phyloP scores from a whole-genome alignment of 2,329 filamentous ascomycete species.

The Sclerotinia nivalis region DNA sequence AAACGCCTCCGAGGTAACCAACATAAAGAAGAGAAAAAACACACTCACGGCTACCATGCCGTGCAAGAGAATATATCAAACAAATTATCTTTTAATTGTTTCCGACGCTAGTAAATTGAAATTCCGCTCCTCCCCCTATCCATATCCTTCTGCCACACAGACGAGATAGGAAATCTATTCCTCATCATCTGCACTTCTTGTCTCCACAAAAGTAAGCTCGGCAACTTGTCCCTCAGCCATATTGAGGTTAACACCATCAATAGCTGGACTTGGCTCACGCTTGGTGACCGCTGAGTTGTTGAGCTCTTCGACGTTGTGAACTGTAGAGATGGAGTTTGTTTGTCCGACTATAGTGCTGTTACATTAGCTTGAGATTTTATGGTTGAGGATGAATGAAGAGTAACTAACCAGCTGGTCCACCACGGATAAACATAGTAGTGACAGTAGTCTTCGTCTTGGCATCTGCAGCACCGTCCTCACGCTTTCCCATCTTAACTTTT shows the following conservation, averaged over 20 bases:
- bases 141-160: neutral
- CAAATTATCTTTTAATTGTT: slow-evolving; percentile 6
- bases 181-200: slow-evolving; percentile 33
- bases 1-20: neutral
- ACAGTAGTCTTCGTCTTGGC: slow-evolving; percentile 38
- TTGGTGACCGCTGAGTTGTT: slow-evolving; percentile 24
- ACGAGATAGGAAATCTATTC: slow-evolving; percentile 18
- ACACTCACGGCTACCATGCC: neutral
- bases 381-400: neutral
- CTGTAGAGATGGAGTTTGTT: slow-evolving; percentile 18
- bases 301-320: slow-evolving; percentile 24
- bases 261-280: slow-evolving; percentile 29
- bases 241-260: slow-evolving; percentile 39
- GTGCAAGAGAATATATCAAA: neutral
- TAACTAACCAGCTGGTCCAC: slow-evolving; percentile 32
- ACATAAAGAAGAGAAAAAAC: neutral
- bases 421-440: slow-evolving; percentile 39
- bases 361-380: slow-evolving; percentile 1
- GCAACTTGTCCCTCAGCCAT: slow-evolving; percentile 39
- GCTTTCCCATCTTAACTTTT: slow-evolving; percentile 21
- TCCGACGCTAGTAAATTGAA: slow-evolving; percentile 18
- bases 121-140: neutral
- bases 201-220: slow-evolving; percentile 39
- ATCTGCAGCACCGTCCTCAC: slow-evolving; percentile 15
- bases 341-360: slow-evolving; percentile 19